These are phyloP conservation scores for Neonectria coccinea DNA, from an alignment of 2,329 filamentous ascomycete genomes.

Conservation along the genomic window DNA sequence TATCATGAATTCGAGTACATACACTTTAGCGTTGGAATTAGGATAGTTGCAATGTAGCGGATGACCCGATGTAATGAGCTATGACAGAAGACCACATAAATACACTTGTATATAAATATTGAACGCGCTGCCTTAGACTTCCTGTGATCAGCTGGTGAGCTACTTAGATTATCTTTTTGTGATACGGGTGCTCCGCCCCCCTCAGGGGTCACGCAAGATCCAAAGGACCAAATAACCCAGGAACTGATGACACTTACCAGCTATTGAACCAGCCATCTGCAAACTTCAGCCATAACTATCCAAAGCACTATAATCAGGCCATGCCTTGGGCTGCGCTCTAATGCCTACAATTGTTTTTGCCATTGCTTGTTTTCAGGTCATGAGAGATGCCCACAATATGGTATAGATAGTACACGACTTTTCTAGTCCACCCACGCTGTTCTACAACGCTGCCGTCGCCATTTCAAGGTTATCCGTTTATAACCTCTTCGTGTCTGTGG, in stretches of 20 bases:
- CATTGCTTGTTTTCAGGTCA: constrained; percentile 45
- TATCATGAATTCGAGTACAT: constrained; percentile 21
- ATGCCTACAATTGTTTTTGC: constrained; percentile 28
- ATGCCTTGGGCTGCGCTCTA: neutral
- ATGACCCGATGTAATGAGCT: constrained; percentile 34
- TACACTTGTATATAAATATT: constrained; percentile 23
- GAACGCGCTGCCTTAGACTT: neutral
- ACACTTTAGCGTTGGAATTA: constrained; percentile 22
- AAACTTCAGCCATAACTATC: neutral
- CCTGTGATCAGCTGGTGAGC: neutral
- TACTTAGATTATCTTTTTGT: neutral
- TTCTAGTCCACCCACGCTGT: constrained; percentile 34
- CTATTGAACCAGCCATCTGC: too few species aligned
- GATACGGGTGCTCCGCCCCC: neutral
- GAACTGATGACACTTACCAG: neutral
- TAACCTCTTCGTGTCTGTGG: constrained; percentile 63
- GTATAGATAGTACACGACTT: constrained; percentile 50
- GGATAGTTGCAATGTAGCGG: constrained; percentile 20
- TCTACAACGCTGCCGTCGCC: constrained; percentile 28
- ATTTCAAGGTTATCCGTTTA: constrained; percentile 47
- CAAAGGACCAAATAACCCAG: neutral
- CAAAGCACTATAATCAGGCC: neutral
- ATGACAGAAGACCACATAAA: constrained; percentile 33
- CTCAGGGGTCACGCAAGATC: neutral
- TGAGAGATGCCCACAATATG: constrained; percentile 46